Evolutionary conservation across 108 stramenopile species (phyloP).

Genomic region (Schizochytrium sp.): DNA sequence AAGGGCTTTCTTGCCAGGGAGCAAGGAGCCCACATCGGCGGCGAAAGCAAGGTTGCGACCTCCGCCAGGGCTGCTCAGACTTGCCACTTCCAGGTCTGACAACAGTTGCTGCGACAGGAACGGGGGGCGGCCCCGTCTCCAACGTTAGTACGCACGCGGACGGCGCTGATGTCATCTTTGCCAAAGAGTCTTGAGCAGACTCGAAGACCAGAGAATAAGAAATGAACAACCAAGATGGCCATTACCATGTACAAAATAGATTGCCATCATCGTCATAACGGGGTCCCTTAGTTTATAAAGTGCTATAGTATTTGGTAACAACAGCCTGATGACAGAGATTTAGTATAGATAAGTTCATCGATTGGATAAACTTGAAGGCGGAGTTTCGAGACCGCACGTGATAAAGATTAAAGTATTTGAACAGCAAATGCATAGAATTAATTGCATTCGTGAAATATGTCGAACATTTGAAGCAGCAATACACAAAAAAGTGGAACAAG

Average conservation of each 20-base stretch:
- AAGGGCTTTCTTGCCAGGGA: constrained; percentile 1
- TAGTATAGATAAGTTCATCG: too few relatives aligned
- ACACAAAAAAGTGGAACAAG: too few relatives aligned
- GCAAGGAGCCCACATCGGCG: constrained; percentile 1
- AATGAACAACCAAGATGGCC: neutral
- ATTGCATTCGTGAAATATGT: too few relatives aligned
- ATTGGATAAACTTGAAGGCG: too few relatives aligned
- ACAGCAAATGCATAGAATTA: too few relatives aligned
- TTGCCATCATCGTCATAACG: neutral
- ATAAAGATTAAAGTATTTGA: too few relatives aligned
- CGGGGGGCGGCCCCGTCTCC: constrained; percentile 50
- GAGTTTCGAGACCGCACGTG: too few relatives aligned
- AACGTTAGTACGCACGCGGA: constrained; percentile 33
- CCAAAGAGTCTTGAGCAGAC: neutral
- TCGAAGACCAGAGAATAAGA: neutral
- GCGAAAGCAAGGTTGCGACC: neutral
- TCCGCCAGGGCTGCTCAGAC: neutral
- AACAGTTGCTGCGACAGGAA: constrained; percentile 52
- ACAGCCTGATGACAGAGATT: too few relatives aligned
- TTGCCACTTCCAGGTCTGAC: neutral
- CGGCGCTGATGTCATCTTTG: neutral
- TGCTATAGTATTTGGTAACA: too few relatives aligned
- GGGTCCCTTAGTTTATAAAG: too few relatives aligned
- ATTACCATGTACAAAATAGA: neutral
- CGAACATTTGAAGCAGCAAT: too few relatives aligned